phyloP scores from a whole-genome alignment of 257 asterid species.

The Jacaranda mimosifolia region DNA sequence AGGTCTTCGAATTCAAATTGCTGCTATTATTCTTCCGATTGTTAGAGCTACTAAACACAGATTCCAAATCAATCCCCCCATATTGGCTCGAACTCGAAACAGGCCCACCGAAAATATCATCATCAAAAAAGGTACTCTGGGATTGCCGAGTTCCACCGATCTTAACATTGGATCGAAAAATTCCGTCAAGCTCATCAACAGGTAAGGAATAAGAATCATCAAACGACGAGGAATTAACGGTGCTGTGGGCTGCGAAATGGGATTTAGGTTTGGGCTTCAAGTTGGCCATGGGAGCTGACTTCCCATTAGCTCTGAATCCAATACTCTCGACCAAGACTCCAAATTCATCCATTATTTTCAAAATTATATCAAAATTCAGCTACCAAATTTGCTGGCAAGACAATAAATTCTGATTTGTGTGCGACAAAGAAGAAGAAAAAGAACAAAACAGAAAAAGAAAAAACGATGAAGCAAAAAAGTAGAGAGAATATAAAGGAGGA shows the following conservation, averaged over 20 bases:
- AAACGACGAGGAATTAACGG: conserved; percentile 38
- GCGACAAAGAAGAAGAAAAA: neutral
- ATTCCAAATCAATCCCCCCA: conserved; percentile 64
- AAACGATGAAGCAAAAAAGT: conserved; percentile 7
- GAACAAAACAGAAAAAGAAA: neutral
- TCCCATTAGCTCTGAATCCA: conserved; percentile 77
- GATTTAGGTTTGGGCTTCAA: conserved; percentile 60
- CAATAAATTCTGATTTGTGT: neutral
- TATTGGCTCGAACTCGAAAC: conserved; percentile 45
- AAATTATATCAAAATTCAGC: conserved; percentile 14
- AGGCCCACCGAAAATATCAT: conserved; percentile 65
- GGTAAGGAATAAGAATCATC: conserved; percentile 55
- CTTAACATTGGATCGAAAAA: conserved; percentile 53
- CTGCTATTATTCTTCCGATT: conserved; percentile 24
- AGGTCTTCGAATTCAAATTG: conserved; percentile 27
- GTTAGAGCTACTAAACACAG: conserved; percentile 52
- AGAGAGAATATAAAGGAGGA: neutral
- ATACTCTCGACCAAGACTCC: conserved; percentile 86
- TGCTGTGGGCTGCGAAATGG: conserved; percentile 28
- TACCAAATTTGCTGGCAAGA: neutral
- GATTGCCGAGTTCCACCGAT: conserved; percentile 37
- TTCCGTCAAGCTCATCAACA: conserved; percentile 77
- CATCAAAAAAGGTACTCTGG: conserved; percentile 40
- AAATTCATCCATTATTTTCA: conserved; percentile 72
- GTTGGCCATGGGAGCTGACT: conserved; percentile 79